phyloP scores from a whole-genome alignment of 2,329 filamentous ascomycete species.

The Lecanicillium sp. region DNA sequence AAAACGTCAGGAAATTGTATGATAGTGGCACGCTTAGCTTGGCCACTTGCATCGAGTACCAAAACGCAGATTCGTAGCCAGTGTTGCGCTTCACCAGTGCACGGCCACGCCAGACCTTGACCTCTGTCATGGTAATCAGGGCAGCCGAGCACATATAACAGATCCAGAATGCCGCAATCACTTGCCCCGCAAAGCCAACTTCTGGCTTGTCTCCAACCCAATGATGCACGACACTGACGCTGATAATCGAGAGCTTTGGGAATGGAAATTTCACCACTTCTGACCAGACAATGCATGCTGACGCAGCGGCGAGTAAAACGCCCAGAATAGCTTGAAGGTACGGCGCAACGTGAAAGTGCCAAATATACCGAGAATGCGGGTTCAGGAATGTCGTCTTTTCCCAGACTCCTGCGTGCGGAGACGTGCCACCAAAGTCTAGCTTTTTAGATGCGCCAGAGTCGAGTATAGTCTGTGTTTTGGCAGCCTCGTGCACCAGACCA shows the following conservation, averaged over 20 bases:
- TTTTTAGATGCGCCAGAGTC: conserved; percentile 75
- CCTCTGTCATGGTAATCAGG: conserved; percentile 78
- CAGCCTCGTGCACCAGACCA: conserved; percentile 63
- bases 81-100: conserved; percentile 87
- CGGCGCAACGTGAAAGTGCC: conserved; percentile 68
- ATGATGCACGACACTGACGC: conserved; percentile 64
- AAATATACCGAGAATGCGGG: conserved; percentile 72
- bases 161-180: conserved; percentile 80
- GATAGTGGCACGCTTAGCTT: conserved; percentile 85
- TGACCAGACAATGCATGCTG: conserved; percentile 82
- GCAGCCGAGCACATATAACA: conserved; percentile 93
- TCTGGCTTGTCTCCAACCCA: conserved; percentile 62
- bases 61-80: conserved; percentile 86
- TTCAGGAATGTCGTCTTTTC: conserved; percentile 56
- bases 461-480: conserved; percentile 69
- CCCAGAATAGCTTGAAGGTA: conserved; percentile 56
- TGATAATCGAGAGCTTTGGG: conserved; percentile 64
- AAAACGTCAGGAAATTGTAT: conserved; percentile 94
- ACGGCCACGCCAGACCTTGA: conserved; percentile 95
- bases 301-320: conserved; percentile 63
- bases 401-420: conserved; percentile 45
- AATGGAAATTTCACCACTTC: conserved; percentile 81
- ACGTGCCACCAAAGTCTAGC: conserved; percentile 62
- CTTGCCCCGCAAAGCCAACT: conserved; percentile 78
- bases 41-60: conserved; percentile 90